Percentiles rank a stretch among this genome's conserved stretches.
Conservation (phyloP, 495 filamentous ascomycete genomes). For the Aspergillus egyptiacus region DNA sequence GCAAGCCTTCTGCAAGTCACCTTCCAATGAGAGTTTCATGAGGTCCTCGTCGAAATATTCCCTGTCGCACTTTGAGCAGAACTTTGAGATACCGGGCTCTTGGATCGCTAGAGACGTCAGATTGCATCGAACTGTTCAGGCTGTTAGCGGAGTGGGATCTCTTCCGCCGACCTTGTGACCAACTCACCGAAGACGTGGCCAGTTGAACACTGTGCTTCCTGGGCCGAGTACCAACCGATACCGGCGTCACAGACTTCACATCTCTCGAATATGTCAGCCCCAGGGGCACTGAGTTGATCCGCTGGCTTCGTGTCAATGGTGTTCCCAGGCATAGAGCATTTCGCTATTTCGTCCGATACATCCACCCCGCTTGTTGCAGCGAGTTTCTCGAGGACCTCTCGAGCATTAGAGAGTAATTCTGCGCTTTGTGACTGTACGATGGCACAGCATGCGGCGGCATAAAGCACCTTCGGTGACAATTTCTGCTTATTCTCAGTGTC, state of each 20-base stretch:
- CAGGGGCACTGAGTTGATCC: conserved; percentile 21
- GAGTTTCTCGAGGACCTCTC: conserved; percentile 26
- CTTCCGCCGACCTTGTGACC: background rate
- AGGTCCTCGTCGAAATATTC: conserved; percentile 47
- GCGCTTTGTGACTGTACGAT: conserved; percentile 26
- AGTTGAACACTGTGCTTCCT: conserved; percentile 38
- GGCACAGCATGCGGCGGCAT: conserved; percentile 36
- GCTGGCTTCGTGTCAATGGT: conserved; percentile 22
- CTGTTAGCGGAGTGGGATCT: background rate
- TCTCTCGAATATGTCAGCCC: conserved; percentile 32
- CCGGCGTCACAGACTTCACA: conserved; percentile 44
- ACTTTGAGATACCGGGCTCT: conserved; percentile 49
- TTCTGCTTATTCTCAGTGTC: conserved; percentile 8
- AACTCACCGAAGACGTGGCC: conserved; percentile 47
- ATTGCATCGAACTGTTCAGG: conserved; percentile 44
- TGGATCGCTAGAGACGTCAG: conserved; percentile 51
- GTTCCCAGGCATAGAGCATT: conserved; percentile 15
- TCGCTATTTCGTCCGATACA: conserved; percentile 30
- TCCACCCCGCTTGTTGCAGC: conserved; percentile 24
- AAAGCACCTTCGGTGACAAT: conserved; percentile 28
- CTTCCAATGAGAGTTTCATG: conserved; percentile 13
- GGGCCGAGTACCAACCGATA: conserved; percentile 33
- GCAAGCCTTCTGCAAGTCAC: conserved; percentile 18
- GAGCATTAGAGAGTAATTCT: conserved; percentile 24
- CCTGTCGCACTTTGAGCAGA: conserved; percentile 44